Percentiles rank a stretch among this genome's conserved stretches.
These are phyloP conservation scores for Exophiala phaeomuriformis DNA, from an alignment of 2,329 filamentous ascomycete genomes.

Conservation along the genomic window DNA sequence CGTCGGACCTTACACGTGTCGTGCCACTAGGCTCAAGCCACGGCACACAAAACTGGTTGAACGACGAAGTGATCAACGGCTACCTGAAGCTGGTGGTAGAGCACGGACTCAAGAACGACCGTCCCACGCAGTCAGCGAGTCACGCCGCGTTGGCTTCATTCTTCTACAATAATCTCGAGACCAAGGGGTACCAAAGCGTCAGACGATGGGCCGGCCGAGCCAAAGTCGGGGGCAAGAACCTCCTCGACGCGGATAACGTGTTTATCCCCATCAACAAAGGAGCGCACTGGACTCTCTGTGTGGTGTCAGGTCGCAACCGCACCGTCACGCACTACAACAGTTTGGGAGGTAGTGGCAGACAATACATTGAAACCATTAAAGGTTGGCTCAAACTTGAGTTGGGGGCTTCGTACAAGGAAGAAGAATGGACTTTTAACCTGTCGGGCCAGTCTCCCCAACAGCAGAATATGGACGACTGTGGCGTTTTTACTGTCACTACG, in stretches of 20 bases:
- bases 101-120: constrained; percentile 26
- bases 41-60: constrained; percentile 35
- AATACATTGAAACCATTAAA: constrained; percentile 34
- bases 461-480: constrained; percentile 43
- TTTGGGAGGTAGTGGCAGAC: constrained; percentile 31
- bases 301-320: constrained; percentile 38
- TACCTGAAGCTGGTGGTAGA: constrained; percentile 38
- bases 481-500: constrained; percentile 45
- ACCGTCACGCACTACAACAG: constrained; percentile 46
- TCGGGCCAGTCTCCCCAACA: constrained; percentile 37
- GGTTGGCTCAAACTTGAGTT: constrained; percentile 40
- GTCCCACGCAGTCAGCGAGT: constrained; percentile 30
- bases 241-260: constrained; percentile 42
- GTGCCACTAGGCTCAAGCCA: constrained; percentile 14
- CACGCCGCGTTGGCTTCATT: constrained; percentile 42
- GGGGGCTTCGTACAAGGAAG: constrained; percentile 34
- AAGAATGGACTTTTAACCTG: constrained; percentile 37
- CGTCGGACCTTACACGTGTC: constrained; percentile 23
- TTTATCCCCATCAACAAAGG: constrained; percentile 43
- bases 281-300: constrained; percentile 44
- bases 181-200: constrained; percentile 36
- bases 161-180: constrained; percentile 38
- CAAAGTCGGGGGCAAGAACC: constrained; percentile 40
- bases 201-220: constrained; percentile 40
- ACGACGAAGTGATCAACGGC: constrained; percentile 43